Base-by-base conservation (phyloP, 2,329 filamentous ascomycete species). In the Boeremia exigua region DNA sequence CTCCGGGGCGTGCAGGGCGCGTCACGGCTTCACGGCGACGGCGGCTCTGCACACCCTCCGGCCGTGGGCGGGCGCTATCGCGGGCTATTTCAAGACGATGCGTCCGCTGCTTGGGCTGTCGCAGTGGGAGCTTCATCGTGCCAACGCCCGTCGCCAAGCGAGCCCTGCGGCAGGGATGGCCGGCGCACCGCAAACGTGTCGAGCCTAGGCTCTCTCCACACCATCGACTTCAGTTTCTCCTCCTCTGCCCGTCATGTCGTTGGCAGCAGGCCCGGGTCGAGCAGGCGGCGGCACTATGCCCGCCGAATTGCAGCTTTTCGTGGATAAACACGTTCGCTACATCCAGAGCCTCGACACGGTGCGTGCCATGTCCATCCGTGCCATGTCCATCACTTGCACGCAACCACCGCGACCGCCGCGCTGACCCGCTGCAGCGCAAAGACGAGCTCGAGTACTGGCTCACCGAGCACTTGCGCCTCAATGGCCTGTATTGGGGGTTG, bases 381-480 rank as follows among this genome's bases (percentile, higher is more conserved):
- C 51, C 52, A 34, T 42, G 59, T 62, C 49, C 59, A 48, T 54
- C 53, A 61, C 55, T 57, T 56, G 56, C 63, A 65, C 51, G 51
- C 59, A 43, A 45, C 58, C 54, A 56, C 44, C 56, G 52, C 59
- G 32, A 56, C 49, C 63, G 55, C 60, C 58, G 67, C 71, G 70
- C 78, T 79, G 71, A 81, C 69, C 58, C 60, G 70, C 66, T 69
- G 67, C 78, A 89, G 86, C 88, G 90, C 73, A 92, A 90, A 79
- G 92, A 98, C 81, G 91, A 97, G 78, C 88, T 96, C 67, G 92
- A 97, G 76, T 99, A 98, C 80, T 97, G 94, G 90, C 83, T 98
- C 73, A 99, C 95, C 12, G 94, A 99, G 78, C 95, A 99, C 75
- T 83, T 99, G 64, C 92, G 95, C 58, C 84, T 99, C 54, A 97